Base-by-base conservation (phyloP, 352 stramenopile species). In the Globisporangium cederbergense region DNA sequence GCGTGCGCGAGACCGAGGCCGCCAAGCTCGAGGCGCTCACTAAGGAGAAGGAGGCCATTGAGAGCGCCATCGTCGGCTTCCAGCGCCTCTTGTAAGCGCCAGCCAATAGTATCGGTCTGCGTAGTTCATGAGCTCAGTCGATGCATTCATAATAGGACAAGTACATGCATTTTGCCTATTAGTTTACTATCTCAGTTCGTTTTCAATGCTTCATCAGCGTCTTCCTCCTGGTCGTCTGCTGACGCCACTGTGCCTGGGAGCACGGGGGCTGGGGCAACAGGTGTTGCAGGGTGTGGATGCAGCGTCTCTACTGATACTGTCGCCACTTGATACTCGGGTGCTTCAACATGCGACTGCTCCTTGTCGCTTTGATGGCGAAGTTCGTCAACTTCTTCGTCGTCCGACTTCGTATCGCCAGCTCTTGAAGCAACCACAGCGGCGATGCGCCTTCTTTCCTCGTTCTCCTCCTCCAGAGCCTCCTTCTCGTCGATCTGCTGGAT, bases 1-100 rank as follows among this genome's bases (percentile, higher is more conserved):
- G 65, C 38, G 87, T 96, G 38, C 85, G 83, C 36, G 85, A 93
- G 54, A 78, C 84, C 6, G 87, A 95, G 62, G 78, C 82, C 5
- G 74, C 78, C 7, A 95, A 95, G 74, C 79, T 92, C 51, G 75
- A 89, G 51, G 87, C 85, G 32, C 56, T 95, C 67, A 74, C 83
- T 52, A 95, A 91, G 73, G 87, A 95, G 72, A 88, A 85, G 70
- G 71, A 89, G 20, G 81, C 81, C 40, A 93, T 95, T 55, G 70
- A 88, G 65, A 86, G 64, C 47, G 87, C 87, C 38, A 94, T 95
- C 57, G 73, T 64, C 1, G 85, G 83, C 22, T 95, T 95, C 71
- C 78, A 89, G 75, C 83, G 83, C 42, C 79, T 94, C 22, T 60
- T 94, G 45, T 92, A 80, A 75, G 47, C 51, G 30, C 25, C 20